Evolutionary conservation across 768 basidiomycete genomes (phyloP), one percentile per base, ranked within the genome.

Genomic region (Suillus fuscotomentosus): DNA sequence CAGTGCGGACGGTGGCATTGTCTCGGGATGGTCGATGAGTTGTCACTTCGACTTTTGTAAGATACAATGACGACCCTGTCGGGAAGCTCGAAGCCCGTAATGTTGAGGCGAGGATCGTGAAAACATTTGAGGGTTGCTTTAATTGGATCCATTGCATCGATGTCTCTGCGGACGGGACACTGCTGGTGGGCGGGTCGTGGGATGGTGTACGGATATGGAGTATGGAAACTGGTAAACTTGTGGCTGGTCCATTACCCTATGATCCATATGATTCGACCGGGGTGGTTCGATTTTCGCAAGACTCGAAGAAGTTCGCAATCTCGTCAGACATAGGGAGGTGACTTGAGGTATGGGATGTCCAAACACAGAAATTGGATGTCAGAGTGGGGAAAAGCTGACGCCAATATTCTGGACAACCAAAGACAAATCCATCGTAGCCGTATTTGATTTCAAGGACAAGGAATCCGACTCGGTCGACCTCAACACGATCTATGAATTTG

Each of bases 81-180:
- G 10, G 8, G 15, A 2, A 31, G 6, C 36, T 55, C n/a, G 2
- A 38, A 55, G 54, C n/a, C n/a, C 10, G 34, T 38, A 13, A 55
- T n/a, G 2, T 55, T 22, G 13, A 38, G 36, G 14, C n/a, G 36
- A 14, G n/a, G 34, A 14, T 55, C 5, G n/a, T 38, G 31, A 55
- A 22, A 55, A 38, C n/a, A 38, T 55, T 55, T 38, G 11, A 55
- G 15, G n/a, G 54, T 4, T 1, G 8, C 53, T n/a, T 11, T 0
- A 0, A 7, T 11, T 1, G 0, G 2, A 55, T 36, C 20, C 5
- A 2, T 4, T 14, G 54, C 20, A 13, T 36, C 2, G 54, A 36
- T 14, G 2, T 68, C 41, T 63, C 66, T 13, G 62, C 57, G 36
- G 66, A 68, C 42, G 42, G 59, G 7, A 60, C 2, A 11, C 45